Evolutionary conservation across 768 basidiomycete species (phyloP).

Genomic region (Boletus insuetus): DNA sequence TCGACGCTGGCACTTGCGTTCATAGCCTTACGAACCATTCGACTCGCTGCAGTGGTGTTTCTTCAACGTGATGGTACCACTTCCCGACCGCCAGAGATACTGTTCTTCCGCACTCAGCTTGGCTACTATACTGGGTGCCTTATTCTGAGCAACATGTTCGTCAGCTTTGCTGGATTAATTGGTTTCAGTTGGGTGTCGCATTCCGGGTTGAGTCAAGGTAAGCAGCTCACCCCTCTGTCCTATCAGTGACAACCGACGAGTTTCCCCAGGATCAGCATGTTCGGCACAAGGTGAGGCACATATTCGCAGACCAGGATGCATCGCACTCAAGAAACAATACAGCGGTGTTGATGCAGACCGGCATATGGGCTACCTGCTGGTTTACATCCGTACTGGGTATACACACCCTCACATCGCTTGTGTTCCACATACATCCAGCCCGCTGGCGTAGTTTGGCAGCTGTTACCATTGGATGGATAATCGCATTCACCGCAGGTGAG

Average conservation of each 20-base stretch:
- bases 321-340: background rate
- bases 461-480: constrained; percentile 53
- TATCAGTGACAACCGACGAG: background rate
- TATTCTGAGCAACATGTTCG: constrained; percentile 56
- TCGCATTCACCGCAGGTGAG: constrained; percentile 50
- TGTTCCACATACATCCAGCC: constrained; percentile 53
- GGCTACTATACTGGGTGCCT: constrained; percentile 68
- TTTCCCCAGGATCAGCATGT: constrained; percentile 45
- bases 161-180: constrained; percentile 51
- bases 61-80: constrained; percentile 29
- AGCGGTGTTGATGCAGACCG: constrained; percentile 62
- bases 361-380: constrained; percentile 57
- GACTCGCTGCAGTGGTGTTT: constrained; percentile 40
- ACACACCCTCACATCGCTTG: constrained; percentile 67
- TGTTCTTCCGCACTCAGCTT: constrained; percentile 71
- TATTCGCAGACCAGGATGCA: background rate
- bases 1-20: constrained; percentile 53
- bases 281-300: constrained; percentile 52
- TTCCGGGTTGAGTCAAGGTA: constrained; percentile 49
- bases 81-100: constrained; percentile 39
- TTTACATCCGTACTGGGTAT: constrained; percentile 64
- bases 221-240: constrained; percentile 5
- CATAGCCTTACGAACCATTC: constrained; percentile 47
- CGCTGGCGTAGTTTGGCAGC: constrained; percentile 42
- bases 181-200: constrained; percentile 47